Base-by-base conservation (phyloP, 106 monocot species). In the Agapanthus africanus region DNA sequence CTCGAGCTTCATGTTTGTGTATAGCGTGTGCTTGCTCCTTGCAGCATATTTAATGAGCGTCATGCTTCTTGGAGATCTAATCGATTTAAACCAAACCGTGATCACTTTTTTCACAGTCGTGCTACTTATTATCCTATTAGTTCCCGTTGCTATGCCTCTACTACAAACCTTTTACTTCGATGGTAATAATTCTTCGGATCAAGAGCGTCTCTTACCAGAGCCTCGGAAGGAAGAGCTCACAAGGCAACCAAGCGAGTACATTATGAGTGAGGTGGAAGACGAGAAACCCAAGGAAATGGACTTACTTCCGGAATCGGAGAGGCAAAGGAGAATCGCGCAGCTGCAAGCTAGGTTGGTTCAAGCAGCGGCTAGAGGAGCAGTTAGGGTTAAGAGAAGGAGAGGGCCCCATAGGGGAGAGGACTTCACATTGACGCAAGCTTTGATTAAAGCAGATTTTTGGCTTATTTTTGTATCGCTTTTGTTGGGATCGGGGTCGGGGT, bases 381-480 rank as follows among this genome's bases (percentile, higher is more conserved):
- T 94, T 19, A 84, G 94, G 63, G 74, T 95, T 34, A 95, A 91
- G 57, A 85, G 91, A 63, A 88, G 83, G 71, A 71, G 67, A 56
- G 87, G 91, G 25, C 91, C 91, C 8, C 79, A 40, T 32, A 77
- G 91, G 67, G 91, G 91, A 50, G 91, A 92, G 78, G 76, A 92
- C 71, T 92, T 92, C 76, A 92, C 91, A 6, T 59, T 92, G 80
- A 71, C 30, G 77, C 91, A 92, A 72, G 91, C 91, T 47, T 66
- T 92, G 73, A 84, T 92, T 8, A 92, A 88, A 78, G 88, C 91
- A 31, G 91, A 92, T 46, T 88, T 88, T 61, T 92, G 91, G 91
- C 83, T 92, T 27, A 73, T 92, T 0, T 92, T 88, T 68, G 27
- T 85, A 42, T 85, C 91, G 28, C 88, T 92, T 44, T 34, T 92